These are phyloP conservation scores for Jasminum sambac DNA, from an alignment of 257 asterid genomes.

Conservation along the genomic window DNA sequence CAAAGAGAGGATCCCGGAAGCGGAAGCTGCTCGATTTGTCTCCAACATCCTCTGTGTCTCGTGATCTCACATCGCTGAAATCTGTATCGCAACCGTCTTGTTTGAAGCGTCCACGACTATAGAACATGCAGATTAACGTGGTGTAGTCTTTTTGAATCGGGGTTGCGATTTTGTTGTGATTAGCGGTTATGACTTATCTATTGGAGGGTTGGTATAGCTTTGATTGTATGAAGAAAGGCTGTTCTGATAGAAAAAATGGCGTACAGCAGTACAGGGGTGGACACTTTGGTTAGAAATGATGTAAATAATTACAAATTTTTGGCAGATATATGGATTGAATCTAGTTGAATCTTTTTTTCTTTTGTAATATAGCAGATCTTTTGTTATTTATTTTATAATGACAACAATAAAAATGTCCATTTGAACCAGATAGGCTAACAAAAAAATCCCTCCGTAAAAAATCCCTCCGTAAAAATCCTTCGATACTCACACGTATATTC, in stretches of 20 bases:
- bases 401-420: too few relatives aligned
- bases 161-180: neutral
- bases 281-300: neutral
- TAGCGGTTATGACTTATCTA: neutral
- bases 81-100: conserved; percentile 21
- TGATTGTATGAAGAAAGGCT: conserved; percentile 11
- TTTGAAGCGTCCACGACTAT: conserved; percentile 34
- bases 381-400: too few relatives aligned
- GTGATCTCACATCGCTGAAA: conserved; percentile 22
- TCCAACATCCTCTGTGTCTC: conserved; percentile 22
- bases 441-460: too few relatives aligned
- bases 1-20: conserved; percentile 35
- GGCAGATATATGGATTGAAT: neutral
- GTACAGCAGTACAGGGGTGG: too few relatives aligned
- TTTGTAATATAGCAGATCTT: neutral
- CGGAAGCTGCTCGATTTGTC: conserved; percentile 38
- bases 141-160: neutral
- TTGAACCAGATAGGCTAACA: too few relatives aligned
- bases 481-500: too few relatives aligned
- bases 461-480: too few relatives aligned
- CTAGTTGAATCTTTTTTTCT: neutral
- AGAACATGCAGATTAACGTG: conserved; percentile 5
- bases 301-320: neutral
- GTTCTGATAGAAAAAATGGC: neutral
- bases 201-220: neutral